Conservation (phyloP, 192 early-diverging fungal genomes). For the Coemansia sp. region DNA sequence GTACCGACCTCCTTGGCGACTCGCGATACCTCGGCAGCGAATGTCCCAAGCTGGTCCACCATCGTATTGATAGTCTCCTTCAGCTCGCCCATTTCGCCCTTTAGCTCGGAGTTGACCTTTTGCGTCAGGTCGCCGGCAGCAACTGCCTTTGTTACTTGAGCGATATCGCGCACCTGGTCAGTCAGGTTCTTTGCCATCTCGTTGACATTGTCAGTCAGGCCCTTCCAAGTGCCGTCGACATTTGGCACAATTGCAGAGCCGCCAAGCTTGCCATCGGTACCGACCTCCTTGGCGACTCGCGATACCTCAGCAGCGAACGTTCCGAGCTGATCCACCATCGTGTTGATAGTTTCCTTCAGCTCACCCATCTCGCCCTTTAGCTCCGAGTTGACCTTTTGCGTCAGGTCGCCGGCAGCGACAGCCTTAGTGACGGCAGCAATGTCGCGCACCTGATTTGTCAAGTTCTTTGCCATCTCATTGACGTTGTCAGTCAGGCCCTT, state of each 20-base stretch:
- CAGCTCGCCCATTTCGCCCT: conserved; percentile 62
- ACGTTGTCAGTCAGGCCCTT: conserved; percentile 69
- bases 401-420: conserved; percentile 61
- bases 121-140: conserved; percentile 61
- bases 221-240: conserved; percentile 63
- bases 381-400: conserved; percentile 51
- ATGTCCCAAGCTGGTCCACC: conserved; percentile 53
- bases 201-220: conserved; percentile 66
- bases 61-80: conserved; percentile 64
- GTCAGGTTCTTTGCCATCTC: conserved; percentile 66
- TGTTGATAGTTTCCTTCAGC: conserved; percentile 67
- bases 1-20: conserved; percentile 73
- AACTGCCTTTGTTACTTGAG: conserved; percentile 60
- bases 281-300: conserved; percentile 67
- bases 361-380: conserved; percentile 64
- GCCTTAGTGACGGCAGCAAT: conserved; percentile 64
- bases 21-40: conserved; percentile 65
- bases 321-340: conserved; percentile 65
- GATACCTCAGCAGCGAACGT: conserved; percentile 69
- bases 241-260: conserved; percentile 58
- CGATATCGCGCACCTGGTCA: conserved; percentile 64
- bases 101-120: conserved; percentile 53
- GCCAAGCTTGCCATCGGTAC: conserved; percentile 69
- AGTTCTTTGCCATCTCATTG: conserved; percentile 64
- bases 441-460: conserved; percentile 65